A percentile compares a stretch with the other conserved stretches of the same genome.
Conservation (phyloP, 2,329 filamentous ascomycete genomes). For the Aspergillus puulaauensis region DNA sequence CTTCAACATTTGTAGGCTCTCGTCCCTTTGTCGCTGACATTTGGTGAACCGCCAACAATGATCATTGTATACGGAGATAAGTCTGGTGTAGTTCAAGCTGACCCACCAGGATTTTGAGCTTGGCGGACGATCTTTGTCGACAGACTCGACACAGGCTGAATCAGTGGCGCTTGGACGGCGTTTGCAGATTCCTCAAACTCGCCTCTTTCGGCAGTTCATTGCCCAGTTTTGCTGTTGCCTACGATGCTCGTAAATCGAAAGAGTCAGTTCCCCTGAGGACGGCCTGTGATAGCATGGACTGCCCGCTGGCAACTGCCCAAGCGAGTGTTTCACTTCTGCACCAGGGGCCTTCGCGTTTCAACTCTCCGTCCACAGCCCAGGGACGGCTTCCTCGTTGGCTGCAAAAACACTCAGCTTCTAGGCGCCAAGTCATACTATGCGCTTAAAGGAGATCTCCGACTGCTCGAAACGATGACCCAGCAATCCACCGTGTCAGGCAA, state of each 20-base stretch:
- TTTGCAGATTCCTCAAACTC: too few species aligned
- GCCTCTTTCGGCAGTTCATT: too few species aligned
- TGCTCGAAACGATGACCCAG: slow-evolving; percentile 5
- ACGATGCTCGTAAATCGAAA: background rate
- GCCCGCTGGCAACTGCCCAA: background rate
- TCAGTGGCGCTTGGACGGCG: too few species aligned
- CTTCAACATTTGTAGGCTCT: background rate
- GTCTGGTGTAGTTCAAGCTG: too few species aligned
- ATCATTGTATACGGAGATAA: too few species aligned
- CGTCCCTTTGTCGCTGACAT: background rate
- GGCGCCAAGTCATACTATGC: slow-evolving; percentile 9
- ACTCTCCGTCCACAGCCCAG: background rate
- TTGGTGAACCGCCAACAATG: too few species aligned
- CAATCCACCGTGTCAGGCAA: slow-evolving; percentile 20
- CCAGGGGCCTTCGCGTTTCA: slow-evolving; percentile 12
- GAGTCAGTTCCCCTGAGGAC: background rate
- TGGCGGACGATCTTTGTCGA: too few species aligned
- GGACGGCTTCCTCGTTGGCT: slow-evolving; percentile 4
- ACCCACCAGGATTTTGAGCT: too few species aligned
- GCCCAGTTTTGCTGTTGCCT: background rate
- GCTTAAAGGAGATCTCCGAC: slow-evolving; percentile 6
- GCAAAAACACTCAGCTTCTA: background rate
- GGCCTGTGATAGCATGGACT: background rate
- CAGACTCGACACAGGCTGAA: too few species aligned
- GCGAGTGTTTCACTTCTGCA: slow-evolving; percentile 8